A percentile compares a stretch with the other conserved stretches of the same genome.
phyloP scores from a whole-genome alignment of 2,329 filamentous ascomycete species.

The Herpotrichia juniperi region DNA sequence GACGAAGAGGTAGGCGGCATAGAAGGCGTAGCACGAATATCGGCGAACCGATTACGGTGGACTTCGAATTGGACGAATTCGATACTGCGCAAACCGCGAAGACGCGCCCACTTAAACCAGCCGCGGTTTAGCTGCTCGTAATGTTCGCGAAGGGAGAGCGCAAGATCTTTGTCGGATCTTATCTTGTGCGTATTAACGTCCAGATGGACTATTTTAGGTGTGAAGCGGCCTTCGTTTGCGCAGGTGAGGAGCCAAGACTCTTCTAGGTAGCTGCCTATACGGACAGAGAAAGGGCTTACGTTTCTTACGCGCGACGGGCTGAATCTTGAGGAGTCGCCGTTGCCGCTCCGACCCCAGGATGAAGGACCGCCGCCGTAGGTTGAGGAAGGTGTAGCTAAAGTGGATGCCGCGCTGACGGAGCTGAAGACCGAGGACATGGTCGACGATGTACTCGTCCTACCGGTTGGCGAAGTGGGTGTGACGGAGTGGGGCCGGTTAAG shows the following conservation, averaged over 20 bases:
- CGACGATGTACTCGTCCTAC: slow-evolving; percentile 30
- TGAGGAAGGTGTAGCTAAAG: slow-evolving; percentile 32
- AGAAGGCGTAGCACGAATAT: slow-evolving; percentile 3
- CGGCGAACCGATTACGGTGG: slow-evolving; percentile 48
- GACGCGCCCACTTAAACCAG: slow-evolving; percentile 38
- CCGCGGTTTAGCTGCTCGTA: slow-evolving; percentile 40
- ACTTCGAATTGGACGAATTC: slow-evolving; percentile 48
- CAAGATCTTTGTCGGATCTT: slow-evolving; percentile 44
- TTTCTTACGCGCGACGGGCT: slow-evolving; percentile 28
- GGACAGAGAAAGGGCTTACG: slow-evolving; percentile 32
- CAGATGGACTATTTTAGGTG: slow-evolving; percentile 46
- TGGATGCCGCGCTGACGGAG: slow-evolving; percentile 30
- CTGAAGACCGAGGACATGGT: slow-evolving; percentile 36
- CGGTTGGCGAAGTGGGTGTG: slow-evolving; percentile 25
- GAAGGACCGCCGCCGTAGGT: slow-evolving; percentile 29
- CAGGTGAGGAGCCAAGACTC: slow-evolving; percentile 47
- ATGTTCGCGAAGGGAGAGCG: slow-evolving; percentile 39
- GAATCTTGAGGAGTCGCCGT: slow-evolving; percentile 25
- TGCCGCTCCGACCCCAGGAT: slow-evolving; percentile 21
- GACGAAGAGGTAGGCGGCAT: slow-evolving; percentile 22
- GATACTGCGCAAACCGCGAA: slow-evolving; percentile 45
- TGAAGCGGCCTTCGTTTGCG: slow-evolving; percentile 44
- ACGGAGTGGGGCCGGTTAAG: slow-evolving; percentile 42
- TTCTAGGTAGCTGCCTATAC: slow-evolving; percentile 22
- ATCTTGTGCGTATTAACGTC: slow-evolving; percentile 41